These are phyloP conservation scores for Ramularia endophylla DNA, from an alignment of 2,329 filamentous ascomycete species.

Conservation along the genomic window DNA sequence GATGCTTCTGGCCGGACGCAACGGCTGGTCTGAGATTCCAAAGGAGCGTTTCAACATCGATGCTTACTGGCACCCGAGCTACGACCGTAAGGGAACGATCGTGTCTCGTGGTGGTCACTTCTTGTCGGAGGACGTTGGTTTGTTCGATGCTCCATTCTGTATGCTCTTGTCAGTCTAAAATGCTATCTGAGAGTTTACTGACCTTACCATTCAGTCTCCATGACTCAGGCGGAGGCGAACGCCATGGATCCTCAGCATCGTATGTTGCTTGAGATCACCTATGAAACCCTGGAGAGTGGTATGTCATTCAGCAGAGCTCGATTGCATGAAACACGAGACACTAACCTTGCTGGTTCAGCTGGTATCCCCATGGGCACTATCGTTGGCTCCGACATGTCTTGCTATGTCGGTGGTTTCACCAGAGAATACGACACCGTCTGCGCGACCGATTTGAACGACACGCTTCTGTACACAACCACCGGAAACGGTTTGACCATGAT, in stretches of 20 bases:
- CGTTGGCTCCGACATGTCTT: constrained; percentile 1
- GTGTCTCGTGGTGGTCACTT: constrained; percentile 2
- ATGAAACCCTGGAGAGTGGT: constrained; percentile 2
- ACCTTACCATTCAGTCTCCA: no score
- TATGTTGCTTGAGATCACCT: constrained; percentile 12
- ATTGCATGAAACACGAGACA: no score
- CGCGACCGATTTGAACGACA: constrained; percentile 6
- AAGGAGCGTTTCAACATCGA: constrained; percentile 17
- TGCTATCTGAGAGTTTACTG: no score
- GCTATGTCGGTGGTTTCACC: constrained; percentile 14
- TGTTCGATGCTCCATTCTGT: neutral
- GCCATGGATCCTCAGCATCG: constrained; percentile 22
- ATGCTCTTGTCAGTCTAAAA: no score
- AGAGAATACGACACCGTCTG: constrained; percentile 10
- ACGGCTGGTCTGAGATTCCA: constrained; percentile 11
- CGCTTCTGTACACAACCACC: constrained; percentile 12
- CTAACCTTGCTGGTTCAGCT: neutral
- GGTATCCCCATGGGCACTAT: neutral
- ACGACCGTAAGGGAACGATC: constrained; percentile 1
- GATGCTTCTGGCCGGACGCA: constrained; percentile 6
- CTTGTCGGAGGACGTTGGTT: neutral
- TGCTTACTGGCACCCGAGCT: constrained; percentile 9
- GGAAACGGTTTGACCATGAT: constrained; percentile 8
- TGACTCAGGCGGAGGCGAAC: neutral
- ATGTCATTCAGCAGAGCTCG: neutral